Percentiles rank a stretch among this genome's conserved stretches.
These are phyloP conservation scores for Sphaerobolus stellatus DNA, from an alignment of 1,284 basidiomycete genomes.

Conservation along the genomic window DNA sequence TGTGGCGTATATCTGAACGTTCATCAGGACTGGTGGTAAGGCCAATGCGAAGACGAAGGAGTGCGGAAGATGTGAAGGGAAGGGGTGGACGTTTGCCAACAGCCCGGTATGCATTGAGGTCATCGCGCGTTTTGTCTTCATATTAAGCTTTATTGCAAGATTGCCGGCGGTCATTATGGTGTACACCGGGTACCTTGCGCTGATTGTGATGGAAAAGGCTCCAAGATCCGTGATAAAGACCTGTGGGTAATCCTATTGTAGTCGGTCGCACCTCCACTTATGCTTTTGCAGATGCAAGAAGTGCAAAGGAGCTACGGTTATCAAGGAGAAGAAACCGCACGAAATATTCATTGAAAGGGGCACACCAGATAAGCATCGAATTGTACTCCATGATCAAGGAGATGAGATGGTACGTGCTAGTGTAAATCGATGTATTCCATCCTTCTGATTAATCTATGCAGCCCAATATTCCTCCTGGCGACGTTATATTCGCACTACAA, in stretches of 20 bases:
- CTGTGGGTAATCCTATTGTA: slow-evolving; percentile 44
- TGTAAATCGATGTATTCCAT: slow-evolving; percentile 1
- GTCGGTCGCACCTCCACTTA: background rate
- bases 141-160: slow-evolving; percentile 30
- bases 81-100: slow-evolving; percentile 69
- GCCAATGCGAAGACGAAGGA: slow-evolving; percentile 77
- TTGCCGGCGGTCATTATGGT: slow-evolving; percentile 51
- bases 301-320: slow-evolving; percentile 86
- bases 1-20: slow-evolving; percentile 11
- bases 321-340: slow-evolving; percentile 85
- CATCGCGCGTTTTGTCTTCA: slow-evolving; percentile 1
- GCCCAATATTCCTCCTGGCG: slow-evolving; percentile 82
- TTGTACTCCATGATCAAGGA: slow-evolving; percentile 86
- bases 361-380: slow-evolving; percentile 82
- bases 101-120: slow-evolving; percentile 30
- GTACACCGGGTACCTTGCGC: slow-evolving; percentile 62
- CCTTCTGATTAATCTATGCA: slow-evolving; percentile 34
- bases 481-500: slow-evolving; percentile 85
- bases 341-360: slow-evolving; percentile 87
- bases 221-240: slow-evolving; percentile 86
- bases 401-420: slow-evolving; percentile 74
- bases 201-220: slow-evolving; percentile 79
- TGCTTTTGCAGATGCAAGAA: slow-evolving; percentile 77
- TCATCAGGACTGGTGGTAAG: slow-evolving; percentile 71
- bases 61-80: slow-evolving; percentile 83